These are phyloP conservation scores for Schizothecium vesticola DNA, from an alignment of 495 filamentous ascomycete genomes.

Conservation along the genomic window DNA sequence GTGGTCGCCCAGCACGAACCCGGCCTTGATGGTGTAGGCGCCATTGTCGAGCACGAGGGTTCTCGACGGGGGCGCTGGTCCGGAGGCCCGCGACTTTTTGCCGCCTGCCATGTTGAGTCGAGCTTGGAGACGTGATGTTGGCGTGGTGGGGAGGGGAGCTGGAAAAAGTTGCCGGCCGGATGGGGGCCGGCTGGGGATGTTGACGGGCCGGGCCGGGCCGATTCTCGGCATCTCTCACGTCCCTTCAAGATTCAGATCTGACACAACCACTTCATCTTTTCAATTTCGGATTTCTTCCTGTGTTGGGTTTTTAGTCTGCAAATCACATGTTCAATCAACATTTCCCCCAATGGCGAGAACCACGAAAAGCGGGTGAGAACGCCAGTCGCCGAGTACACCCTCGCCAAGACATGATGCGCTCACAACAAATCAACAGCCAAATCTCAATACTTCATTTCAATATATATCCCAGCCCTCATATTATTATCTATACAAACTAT, in stretches of 20 bases:
- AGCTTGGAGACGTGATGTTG: not conserved
- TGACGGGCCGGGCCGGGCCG: not conserved
- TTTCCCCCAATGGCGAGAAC: not conserved
- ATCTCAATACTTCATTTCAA: not conserved
- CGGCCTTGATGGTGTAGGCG: conserved; percentile 88
- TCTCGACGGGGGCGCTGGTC: conserved; percentile 48
- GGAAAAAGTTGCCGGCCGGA: not conserved
- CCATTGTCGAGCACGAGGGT: conserved; percentile 95
- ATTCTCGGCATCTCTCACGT: not conserved
- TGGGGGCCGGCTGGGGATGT: not conserved
- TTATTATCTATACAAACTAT: too few species aligned
- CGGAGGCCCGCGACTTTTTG: conserved; percentile 35
- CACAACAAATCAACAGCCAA: not conserved
- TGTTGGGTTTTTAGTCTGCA: not conserved
- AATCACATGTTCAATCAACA: not conserved
- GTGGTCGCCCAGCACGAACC: conserved; percentile 54
- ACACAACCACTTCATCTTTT: not conserved
- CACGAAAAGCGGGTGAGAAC: not conserved
- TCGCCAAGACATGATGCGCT: not conserved
- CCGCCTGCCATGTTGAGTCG: conserved; percentile 36
- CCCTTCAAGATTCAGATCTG: not conserved
- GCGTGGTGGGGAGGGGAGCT: not conserved
- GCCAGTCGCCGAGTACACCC: not conserved
- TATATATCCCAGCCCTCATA: not conserved
- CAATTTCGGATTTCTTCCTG: not conserved